Conservation (phyloP, 495 filamentous ascomycete species). For the Penicillium dipodomyicola region DNA sequence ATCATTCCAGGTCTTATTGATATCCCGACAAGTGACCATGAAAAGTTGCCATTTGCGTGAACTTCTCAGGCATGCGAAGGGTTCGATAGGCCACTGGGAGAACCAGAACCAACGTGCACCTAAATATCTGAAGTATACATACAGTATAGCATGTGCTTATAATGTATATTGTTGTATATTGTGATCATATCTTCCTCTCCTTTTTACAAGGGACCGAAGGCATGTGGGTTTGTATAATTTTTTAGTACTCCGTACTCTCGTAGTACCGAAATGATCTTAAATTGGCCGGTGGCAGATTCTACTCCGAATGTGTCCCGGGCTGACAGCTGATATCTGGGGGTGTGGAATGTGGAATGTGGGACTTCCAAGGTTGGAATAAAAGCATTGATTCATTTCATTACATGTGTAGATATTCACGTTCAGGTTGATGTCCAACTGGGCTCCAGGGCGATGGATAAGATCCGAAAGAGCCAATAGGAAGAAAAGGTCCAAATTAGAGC, state of each 20-base stretch:
- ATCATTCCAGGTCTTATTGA: no score
- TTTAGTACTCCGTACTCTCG: no score
- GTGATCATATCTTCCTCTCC: neutral
- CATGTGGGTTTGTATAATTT: no score
- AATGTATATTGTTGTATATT: neutral
- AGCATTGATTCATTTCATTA: neutral
- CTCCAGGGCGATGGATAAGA: neutral
- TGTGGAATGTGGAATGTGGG: neutral
- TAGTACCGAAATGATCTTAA: neutral
- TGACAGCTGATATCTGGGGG: neutral
- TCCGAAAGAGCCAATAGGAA: neutral
- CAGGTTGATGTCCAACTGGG: neutral
- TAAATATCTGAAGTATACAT: no score
- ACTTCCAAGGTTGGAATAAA: neutral
- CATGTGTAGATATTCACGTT: neutral
- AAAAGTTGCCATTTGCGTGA: no score
- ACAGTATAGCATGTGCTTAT: neutral
- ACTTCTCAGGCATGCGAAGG: no score
- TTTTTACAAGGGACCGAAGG: neutral
- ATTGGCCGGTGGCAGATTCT: neutral
- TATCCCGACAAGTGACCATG: no score
- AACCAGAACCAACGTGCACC: no score
- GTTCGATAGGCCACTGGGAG: no score
- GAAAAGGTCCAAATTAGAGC: neutral
- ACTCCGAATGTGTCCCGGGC: neutral